phyloP scores from a whole-genome alignment of 495 filamentous ascomycete genomes.

The Penicillium cataractarum region DNA sequence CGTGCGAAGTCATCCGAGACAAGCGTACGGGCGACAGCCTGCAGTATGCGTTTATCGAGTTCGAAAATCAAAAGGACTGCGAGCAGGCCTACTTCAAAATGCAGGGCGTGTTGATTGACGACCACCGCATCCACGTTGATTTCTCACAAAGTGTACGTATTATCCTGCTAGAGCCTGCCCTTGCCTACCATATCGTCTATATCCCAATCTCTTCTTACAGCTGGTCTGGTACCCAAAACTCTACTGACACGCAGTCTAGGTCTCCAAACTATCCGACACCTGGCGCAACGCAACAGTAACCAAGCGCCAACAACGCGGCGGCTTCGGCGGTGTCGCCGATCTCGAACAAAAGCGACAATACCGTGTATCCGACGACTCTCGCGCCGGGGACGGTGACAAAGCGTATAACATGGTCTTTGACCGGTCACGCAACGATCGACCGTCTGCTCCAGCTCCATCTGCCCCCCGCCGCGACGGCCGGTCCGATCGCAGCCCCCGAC shows the following conservation, averaged over 20 bases:
- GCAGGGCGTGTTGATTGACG: constrained; percentile 94
- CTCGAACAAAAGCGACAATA: constrained; percentile 93
- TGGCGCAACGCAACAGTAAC: constrained; percentile 89
- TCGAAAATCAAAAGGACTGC: constrained; percentile 86
- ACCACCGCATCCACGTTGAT: constrained; percentile 97
- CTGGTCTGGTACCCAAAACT: background rate
- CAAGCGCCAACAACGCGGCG: constrained; percentile 75
- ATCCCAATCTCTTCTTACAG: background rate
- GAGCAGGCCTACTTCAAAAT: constrained; percentile 98
- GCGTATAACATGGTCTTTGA: constrained; percentile 85
- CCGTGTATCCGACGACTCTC: constrained; percentile 63
- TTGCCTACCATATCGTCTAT: background rate
- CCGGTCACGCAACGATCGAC: constrained; percentile 55
- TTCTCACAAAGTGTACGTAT: constrained; percentile 88
- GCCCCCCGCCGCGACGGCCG: constrained; percentile 21
- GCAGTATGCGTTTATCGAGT: constrained; percentile 98
- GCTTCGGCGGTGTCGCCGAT: constrained; percentile 85
- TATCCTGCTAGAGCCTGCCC: background rate
- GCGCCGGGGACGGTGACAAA: constrained; percentile 57
- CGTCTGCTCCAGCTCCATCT: constrained; percentile 4
- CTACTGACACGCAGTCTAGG: constrained; percentile 45
- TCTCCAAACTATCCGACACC: constrained; percentile 82
- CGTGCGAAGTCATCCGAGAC: constrained; percentile 95
- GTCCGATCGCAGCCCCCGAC: constrained; percentile 30
- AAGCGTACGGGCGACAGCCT: constrained; percentile 91